phyloP scores from a whole-genome alignment of 257 asterid genomes.

The Scutellaria galericulata region DNA sequence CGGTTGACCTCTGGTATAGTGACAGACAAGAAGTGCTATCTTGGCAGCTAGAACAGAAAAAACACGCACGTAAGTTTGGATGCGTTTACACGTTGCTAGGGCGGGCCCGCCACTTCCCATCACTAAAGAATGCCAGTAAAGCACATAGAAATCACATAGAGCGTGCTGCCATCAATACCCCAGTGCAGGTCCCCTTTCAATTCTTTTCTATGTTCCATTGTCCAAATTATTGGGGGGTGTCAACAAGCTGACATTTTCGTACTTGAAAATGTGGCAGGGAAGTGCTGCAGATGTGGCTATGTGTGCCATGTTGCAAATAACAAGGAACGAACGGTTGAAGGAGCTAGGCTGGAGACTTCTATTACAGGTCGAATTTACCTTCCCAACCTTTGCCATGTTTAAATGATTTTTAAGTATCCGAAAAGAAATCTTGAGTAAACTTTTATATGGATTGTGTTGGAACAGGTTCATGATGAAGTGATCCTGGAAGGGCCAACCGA shows the following conservation, averaged over 20 bases:
- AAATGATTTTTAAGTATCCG: neutral
- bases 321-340: slow-evolving; percentile 61
- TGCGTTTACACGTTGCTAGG: slow-evolving; percentile 86
- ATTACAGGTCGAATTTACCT: slow-evolving; percentile 64
- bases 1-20: slow-evolving; percentile 93
- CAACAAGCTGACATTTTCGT: neutral
- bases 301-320: slow-evolving; percentile 96
- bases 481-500: slow-evolving; percentile 92
- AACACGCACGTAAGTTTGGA: slow-evolving; percentile 56
- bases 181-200: slow-evolving; percentile 72
- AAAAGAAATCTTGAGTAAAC: neutral
- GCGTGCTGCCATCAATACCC: slow-evolving; percentile 97
- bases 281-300: slow-evolving; percentile 99
- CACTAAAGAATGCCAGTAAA: slow-evolving; percentile 57
- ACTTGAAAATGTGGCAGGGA: slow-evolving; percentile 57
- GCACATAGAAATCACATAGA: slow-evolving; percentile 80
- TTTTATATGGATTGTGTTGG: neutral
- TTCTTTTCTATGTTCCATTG: neutral
- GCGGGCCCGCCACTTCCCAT: slow-evolving; percentile 87
- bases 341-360: slow-evolving; percentile 89
- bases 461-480: slow-evolving; percentile 91
- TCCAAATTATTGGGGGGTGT: slow-evolving; percentile 10
- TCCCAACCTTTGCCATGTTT: neutral
- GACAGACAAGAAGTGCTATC: slow-evolving; percentile 85
- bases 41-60: slow-evolving; percentile 86